Evolutionary conservation across 1,284 basidiomycete genomes (phyloP).

Genomic region (Peniophora sp.): DNA sequence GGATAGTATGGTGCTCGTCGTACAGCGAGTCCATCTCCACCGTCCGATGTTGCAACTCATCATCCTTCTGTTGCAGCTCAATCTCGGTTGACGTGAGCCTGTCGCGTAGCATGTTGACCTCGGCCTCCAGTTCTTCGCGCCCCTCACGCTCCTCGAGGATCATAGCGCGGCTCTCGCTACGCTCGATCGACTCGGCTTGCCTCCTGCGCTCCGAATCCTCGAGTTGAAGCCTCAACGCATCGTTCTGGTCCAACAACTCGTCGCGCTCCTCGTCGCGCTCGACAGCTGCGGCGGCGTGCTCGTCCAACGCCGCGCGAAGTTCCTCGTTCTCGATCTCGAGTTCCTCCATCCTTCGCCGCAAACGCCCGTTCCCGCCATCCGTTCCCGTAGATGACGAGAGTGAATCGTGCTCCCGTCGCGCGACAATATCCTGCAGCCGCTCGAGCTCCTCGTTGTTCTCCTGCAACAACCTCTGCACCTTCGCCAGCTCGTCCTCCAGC

Average conservation of each 20-base stretch:
- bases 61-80: slow-evolving; percentile 75
- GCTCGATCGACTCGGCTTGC: slow-evolving; percentile 54
- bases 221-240: slow-evolving; percentile 54
- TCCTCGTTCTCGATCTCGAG: slow-evolving; percentile 63
- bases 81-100: slow-evolving; percentile 71
- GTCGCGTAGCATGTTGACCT: slow-evolving; percentile 58
- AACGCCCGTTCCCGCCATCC: slow-evolving; percentile 26
- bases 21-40: slow-evolving; percentile 66
- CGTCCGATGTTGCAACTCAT: slow-evolving; percentile 69
- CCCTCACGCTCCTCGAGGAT: slow-evolving; percentile 63
- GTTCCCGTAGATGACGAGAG: slow-evolving; percentile 18
- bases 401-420: slow-evolving; percentile 34
- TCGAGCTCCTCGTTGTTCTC: slow-evolving; percentile 74
- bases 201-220: slow-evolving; percentile 59
- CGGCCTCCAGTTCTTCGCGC: slow-evolving; percentile 65
- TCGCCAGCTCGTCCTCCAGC: slow-evolving; percentile 66
- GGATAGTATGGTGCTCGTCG: slow-evolving; percentile 57
- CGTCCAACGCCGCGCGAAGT: slow-evolving; percentile 48
- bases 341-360: slow-evolving; percentile 42
- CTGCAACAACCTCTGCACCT: slow-evolving; percentile 56
- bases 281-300: slow-evolving; percentile 48
- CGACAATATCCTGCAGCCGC: slow-evolving; percentile 54
- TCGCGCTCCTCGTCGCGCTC: slow-evolving; percentile 65
- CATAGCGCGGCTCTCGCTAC: slow-evolving; percentile 63
- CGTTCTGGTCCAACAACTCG: slow-evolving; percentile 56